Evolutionary conservation across 306 rosid genomes (phyloP), one percentile per base, ranked within the genome.

Genomic region (Glycine tomentella): DNA sequence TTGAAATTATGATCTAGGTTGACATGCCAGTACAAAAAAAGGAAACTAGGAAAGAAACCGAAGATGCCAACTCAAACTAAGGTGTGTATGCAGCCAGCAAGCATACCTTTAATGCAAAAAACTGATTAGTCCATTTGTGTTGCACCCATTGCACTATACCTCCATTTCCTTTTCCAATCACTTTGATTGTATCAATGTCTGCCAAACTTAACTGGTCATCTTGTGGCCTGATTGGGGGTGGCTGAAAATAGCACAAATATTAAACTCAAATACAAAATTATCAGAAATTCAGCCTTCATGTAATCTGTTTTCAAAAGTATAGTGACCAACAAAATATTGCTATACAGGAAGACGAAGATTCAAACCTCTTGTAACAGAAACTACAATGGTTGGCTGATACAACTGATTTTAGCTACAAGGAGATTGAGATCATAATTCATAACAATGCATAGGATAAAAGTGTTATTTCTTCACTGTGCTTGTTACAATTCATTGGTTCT

Each of bases 101-200:
- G 56, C 68, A 49, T 88, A 93, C 99, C 98, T 95, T 95, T 9
- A 95, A 85, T 14, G 99, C 99, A 88, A 95, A n/a, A 89, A 95
- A 93, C 84, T 95, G 99, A 83, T 86, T 90, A 74, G 98, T 95
- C 99, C 98, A 93, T 89, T 95, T 95, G 91, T 95, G 99, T 81
- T 89, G 97, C 59, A 95, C 99, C 95, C 93, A 81, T 81, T 89
- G 99, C 79, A 95, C 99, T 69, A 90, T 90, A 73, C 98, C 99
- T 1, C 99, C 99, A 87, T 83, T 91, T 82, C 99, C 99, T 79
- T 95, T 95, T 71, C 99, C 99, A 31, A 95, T 88, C 80, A 93
- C 98, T 87, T 93, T 93, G 83, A 95, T 87, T 58, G 80, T 75
- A 77, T 95, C 97, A 52, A 95, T 74, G 77, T 95, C 99, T 17